Evolutionary conservation across 495 filamentous ascomycete genomes (phyloP).

Genomic region (Podospora tetraspora): DNA sequence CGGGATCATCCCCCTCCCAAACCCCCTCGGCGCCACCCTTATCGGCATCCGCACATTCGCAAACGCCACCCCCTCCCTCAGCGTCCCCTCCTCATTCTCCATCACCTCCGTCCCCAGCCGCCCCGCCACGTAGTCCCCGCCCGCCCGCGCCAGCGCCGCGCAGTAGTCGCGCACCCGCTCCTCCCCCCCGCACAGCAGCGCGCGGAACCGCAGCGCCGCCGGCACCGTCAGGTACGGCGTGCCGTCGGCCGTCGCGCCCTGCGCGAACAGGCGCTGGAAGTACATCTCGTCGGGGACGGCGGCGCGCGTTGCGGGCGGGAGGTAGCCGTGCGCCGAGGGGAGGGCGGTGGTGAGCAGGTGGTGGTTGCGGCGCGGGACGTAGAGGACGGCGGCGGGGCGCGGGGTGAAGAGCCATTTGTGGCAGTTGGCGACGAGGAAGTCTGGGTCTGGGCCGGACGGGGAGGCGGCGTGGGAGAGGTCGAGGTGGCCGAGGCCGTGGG

Average conservation of each 20-base stretch:
- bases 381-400: slow-evolving; percentile 65
- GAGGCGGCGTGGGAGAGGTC: slow-evolving; percentile 50
- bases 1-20: not conserved
- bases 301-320: slow-evolving; percentile 16
- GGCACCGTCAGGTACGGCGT: slow-evolving; percentile 60
- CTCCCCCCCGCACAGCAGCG: slow-evolving; percentile 67
- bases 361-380: slow-evolving; percentile 68
- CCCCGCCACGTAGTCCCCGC: slow-evolving; percentile 50
- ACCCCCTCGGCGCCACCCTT: slow-evolving; percentile 19
- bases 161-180: slow-evolving; percentile 57
- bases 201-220: slow-evolving; percentile 60
- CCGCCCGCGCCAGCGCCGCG: slow-evolving; percentile 49
- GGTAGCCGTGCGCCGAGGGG: slow-evolving; percentile 60
- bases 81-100: slow-evolving; percentile 43
- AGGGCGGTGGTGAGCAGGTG: slow-evolving; percentile 60
- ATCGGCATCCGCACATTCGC: slow-evolving; percentile 67
- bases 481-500: slow-evolving; percentile 70
- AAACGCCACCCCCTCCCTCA: slow-evolving; percentile 41
- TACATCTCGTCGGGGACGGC: slow-evolving; percentile 18
- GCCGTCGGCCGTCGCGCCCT: slow-evolving; percentile 64
- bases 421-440: slow-evolving; percentile 74
- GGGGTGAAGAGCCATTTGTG: slow-evolving; percentile 83
- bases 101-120: slow-evolving; percentile 64
- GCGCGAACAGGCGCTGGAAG: slow-evolving; percentile 64
- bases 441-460: slow-evolving; percentile 47